Evolutionary conservation across 23 red algal genomes (phyloP), one percentile per base, ranked within the genome.

Genomic region (Gracilaria vermiculophylla): DNA sequence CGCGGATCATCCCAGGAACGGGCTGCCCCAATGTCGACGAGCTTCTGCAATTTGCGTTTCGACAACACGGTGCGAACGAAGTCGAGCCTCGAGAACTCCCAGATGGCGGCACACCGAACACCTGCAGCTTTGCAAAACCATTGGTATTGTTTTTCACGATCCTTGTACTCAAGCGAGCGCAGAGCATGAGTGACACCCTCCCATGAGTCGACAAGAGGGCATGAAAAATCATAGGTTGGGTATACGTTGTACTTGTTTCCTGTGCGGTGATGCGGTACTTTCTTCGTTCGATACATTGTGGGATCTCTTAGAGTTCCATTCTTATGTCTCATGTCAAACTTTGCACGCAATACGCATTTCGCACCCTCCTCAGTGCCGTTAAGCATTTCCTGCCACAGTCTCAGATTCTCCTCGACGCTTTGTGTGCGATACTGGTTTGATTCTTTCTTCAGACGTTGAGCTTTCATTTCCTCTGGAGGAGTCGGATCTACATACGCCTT

Each of bases 161-260:
- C 97, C 72, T 87, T 88, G 83, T 99, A 99, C 61, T 99, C 97
- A 19, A 85, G 78, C 35, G 92, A 92, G 47, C 97, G 81, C 73
- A 99, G 66, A 15, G 97, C 97, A 87, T 99, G 97, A 27, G 97
- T 99, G 25, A 99, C 97, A 42, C 97, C 97, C 77, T 89, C 90
- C 80, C 92, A 88, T 3, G 92, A 95, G 76, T 99, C 97, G 17
- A 99, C 97, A 52, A 99, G 91, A 34, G 97, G 97, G 48, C 97
- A 99, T n/a, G 92, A 91, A 94, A 99, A 99, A 53, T 99, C 97
- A 82, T 99, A 99, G 2, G 91, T 95, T 52, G 97, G 97, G 75
- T 99, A 99, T 24, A 95, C 83, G 69, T 90, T 92, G 79, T 95
- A 99, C 78, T 73, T 89, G 20, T 32, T 53, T 29, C 97, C 97